Conservation (phyloP, 1,284 basidiomycete species). For the Thecaphora thlaspeos region DNA sequence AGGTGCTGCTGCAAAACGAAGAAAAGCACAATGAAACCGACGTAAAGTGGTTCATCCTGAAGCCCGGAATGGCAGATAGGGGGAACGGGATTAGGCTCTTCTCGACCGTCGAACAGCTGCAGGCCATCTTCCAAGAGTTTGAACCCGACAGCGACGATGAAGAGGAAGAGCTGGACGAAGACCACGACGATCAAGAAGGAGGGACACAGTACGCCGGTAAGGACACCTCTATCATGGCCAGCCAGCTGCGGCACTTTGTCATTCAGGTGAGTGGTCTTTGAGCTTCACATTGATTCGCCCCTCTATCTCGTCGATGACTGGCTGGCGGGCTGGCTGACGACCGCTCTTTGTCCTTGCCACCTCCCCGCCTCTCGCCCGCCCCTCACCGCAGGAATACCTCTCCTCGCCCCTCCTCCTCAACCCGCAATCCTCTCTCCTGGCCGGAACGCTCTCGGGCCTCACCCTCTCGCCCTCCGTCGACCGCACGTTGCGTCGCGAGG, state of each 20-base stretch:
- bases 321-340: no score
- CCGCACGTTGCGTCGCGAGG: no score
- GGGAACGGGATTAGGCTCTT: slow-evolving; percentile 94
- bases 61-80: slow-evolving; percentile 95
- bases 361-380: no score
- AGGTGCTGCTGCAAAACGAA: no score
- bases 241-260: slow-evolving; percentile 92
- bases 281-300: no score
- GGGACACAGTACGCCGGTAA: slow-evolving; percentile 14
- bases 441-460: slow-evolving; percentile 50
- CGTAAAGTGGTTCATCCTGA: slow-evolving; percentile 65
- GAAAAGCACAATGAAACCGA: slow-evolving; percentile 57
- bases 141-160: slow-evolving; percentile 66
- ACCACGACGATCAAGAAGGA: slow-evolving; percentile 29
- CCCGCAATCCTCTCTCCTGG: slow-evolving; percentile 64
- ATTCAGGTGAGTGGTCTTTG: slow-evolving; percentile 73
- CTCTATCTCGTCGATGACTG: no score
- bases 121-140: slow-evolving; percentile 79
- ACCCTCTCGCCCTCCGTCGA: slow-evolving; percentile 38
- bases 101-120: slow-evolving; percentile 72
- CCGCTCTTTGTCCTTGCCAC: no score
- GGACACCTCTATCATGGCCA: slow-evolving; percentile 59
- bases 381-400: slow-evolving; percentile 80
- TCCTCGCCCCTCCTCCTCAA: slow-evolving; percentile 70
- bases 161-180: slow-evolving; percentile 55